A percentile compares a stretch with the other conserved stretches of the same genome.
Conservation (phyloP, 148 eudicot species). For the Persicaria maculosa region DNA sequence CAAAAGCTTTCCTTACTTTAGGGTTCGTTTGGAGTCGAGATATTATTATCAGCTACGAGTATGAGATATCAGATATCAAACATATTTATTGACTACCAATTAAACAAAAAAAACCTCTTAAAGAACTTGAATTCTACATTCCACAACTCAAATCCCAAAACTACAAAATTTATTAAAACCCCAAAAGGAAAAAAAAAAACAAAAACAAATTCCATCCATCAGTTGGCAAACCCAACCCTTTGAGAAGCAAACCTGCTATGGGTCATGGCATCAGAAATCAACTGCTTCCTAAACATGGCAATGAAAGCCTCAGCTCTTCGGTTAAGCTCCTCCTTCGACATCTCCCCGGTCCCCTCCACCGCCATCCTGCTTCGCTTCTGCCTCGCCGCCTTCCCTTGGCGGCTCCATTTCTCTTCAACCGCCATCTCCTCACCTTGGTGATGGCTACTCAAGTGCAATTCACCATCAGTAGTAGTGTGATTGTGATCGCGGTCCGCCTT, state of each 20-base stretch:
- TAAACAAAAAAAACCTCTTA: not conserved
- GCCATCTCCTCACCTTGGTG: not conserved
- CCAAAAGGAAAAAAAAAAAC: not conserved
- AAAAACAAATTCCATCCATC: not conserved
- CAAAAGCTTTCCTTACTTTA: no score
- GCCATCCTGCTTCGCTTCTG: constrained; percentile 9
- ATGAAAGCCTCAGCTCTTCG: constrained; percentile 58
- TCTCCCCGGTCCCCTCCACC: constrained; percentile 12
- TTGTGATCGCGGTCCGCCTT: not conserved
- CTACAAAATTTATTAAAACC: not conserved
- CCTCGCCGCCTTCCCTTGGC: not conserved
- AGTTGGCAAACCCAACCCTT: not conserved
- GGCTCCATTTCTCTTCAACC: not conserved
- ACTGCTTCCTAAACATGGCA: constrained; percentile 51
- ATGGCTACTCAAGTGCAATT: not conserved
- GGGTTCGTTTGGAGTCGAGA: no score
- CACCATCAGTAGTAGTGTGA: not conserved
- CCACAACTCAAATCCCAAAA: not conserved
- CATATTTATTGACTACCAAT: no score
- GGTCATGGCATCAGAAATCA: constrained; percentile 39
- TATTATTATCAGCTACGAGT: no score
- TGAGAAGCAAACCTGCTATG: not conserved
- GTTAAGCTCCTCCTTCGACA: constrained; percentile 60
- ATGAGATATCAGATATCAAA: no score
- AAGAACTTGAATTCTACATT: not conserved